Evolutionary conservation across 371 early-diverging fungal genomes (phyloP).

Genomic region (Syncephalis fuscata): DNA sequence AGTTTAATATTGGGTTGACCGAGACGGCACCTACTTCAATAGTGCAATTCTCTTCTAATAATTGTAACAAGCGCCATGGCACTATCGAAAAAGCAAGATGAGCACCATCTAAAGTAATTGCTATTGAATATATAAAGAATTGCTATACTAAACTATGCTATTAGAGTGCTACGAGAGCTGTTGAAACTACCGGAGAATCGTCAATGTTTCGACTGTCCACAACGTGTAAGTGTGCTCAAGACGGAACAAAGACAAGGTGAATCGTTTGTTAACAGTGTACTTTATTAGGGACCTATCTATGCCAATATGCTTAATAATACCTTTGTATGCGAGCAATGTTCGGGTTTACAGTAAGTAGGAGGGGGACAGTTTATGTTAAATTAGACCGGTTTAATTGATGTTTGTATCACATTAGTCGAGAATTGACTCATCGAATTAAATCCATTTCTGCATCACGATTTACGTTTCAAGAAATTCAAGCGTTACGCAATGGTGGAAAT

Average conservation of each 20-base stretch:
- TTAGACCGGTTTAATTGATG: not conserved
- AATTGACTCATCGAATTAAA: conserved; percentile 47
- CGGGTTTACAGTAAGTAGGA: conserved; percentile 37
- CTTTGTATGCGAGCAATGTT: conserved; percentile 42
- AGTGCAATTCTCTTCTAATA: no score
- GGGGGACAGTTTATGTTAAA: not conserved
- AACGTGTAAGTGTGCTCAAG: not conserved
- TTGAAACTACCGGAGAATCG: conserved; percentile 5
- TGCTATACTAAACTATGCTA: not conserved
- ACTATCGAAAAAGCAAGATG: conserved; percentile 5
- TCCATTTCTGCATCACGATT: conserved; percentile 47
- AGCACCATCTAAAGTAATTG: conserved; percentile 2
- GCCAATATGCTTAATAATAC: conserved; percentile 38
- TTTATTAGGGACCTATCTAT: conserved; percentile 39
- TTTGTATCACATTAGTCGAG: conserved; percentile 21
- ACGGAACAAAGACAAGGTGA: not conserved
- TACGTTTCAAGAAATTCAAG: conserved; percentile 31
- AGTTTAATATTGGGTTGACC: no score
- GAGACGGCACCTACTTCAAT: no score
- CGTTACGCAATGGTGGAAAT: conserved; percentile 41
- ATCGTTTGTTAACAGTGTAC: not conserved
- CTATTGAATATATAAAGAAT: not conserved
- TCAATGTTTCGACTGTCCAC: conserved; percentile 7
- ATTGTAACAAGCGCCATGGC: no score
- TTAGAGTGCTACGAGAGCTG: conserved; percentile 3